These are phyloP conservation scores for Colletotrichum sp. DNA, from an alignment of 2,329 filamentous ascomycete genomes.

Conservation along the genomic window DNA sequence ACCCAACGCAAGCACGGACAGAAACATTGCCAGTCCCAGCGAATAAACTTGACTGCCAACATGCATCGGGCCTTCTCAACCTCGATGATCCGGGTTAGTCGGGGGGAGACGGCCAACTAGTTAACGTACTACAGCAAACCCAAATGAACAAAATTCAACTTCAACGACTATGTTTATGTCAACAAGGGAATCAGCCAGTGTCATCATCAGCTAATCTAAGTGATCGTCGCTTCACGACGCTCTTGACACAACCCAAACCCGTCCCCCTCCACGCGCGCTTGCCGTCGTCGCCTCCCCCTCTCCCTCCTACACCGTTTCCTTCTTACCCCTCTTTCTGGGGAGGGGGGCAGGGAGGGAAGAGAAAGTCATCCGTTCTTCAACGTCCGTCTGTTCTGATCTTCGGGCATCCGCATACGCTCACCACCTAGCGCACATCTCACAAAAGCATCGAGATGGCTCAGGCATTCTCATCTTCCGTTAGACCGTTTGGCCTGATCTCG, in stretches of 20 bases:
- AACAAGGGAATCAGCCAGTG: neutral
- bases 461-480: neutral
- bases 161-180: neutral
- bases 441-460: neutral
- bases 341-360: too few species aligned
- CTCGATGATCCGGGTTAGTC: neutral
- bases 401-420: neutral
- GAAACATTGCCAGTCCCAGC: neutral
- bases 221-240: neutral
- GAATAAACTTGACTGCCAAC: neutral
- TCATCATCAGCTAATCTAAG: neutral
- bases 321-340: neutral
- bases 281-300: neutral
- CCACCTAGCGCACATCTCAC: neutral
- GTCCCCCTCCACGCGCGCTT: neutral
- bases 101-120: neutral
- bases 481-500: neutral
- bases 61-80: neutral
- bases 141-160: neutral
- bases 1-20: neutral
- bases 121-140: neutral
- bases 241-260: neutral
- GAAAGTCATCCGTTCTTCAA: neutral
- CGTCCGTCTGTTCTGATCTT: neutral
- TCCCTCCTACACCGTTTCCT: neutral